Percentiles rank a stretch among this genome's conserved stretches.
Conservation (phyloP, 768 basidiomycete genomes). For the Calocera cornea region DNA sequence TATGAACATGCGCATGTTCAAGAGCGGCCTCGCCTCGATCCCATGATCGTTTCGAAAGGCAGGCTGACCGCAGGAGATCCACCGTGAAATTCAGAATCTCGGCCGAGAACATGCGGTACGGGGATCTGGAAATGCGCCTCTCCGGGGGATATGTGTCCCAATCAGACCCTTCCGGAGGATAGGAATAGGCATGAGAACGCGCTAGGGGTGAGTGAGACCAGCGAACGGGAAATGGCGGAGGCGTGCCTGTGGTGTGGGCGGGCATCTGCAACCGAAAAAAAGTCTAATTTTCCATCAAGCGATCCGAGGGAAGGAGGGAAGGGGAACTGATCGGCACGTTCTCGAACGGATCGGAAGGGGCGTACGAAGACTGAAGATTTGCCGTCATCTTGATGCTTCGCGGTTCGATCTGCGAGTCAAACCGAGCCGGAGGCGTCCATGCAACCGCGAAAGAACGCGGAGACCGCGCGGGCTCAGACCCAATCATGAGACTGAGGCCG, state of each 20-base stretch:
- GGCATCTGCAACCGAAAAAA: neutral
- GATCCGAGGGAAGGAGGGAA: neutral
- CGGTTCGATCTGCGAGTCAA: neutral
- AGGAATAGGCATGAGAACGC: neutral
- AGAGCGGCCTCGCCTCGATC: neutral
- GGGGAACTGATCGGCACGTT: neutral
- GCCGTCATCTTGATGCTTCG: neutral
- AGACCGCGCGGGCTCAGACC: neutral
- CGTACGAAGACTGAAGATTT: neutral
- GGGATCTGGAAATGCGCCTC: neutral
- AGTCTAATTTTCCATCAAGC: neutral
- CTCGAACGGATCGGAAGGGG: constrained; percentile 1
- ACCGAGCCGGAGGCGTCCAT: neutral
- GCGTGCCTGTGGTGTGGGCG: neutral
- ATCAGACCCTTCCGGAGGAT: neutral
- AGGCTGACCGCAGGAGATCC: neutral
- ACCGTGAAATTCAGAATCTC: neutral
- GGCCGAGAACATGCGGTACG: neutral
- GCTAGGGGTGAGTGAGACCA: neutral
- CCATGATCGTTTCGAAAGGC: too few species aligned
- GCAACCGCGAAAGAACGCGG: neutral
- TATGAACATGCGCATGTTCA: neutral
- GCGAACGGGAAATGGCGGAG: neutral
- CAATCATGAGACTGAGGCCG: neutral
- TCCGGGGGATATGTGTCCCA: neutral